These are phyloP conservation scores for Licmophora abbreviata DNA, from an alignment of 108 stramenopile species.

Conservation along the genomic window DNA sequence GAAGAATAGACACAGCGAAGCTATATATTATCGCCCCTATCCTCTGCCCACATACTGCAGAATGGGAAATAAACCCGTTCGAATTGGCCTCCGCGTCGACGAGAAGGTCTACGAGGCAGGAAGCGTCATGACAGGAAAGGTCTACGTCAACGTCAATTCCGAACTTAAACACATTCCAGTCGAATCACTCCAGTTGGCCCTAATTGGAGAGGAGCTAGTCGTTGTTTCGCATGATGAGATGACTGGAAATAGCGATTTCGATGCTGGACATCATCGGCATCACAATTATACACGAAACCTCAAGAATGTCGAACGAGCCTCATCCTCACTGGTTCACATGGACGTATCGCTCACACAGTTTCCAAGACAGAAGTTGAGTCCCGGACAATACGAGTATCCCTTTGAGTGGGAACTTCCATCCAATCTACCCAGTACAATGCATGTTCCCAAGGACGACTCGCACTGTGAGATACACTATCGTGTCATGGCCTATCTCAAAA, in stretches of 20 bases:
- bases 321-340: background rate
- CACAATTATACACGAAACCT: too few species aligned
- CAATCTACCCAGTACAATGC: conserved; percentile 10
- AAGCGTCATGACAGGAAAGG: conserved; percentile 3
- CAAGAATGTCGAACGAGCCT: conserved; percentile 2
- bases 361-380: too few species aligned
- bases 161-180: background rate
- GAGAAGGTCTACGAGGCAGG: conserved; percentile 11
- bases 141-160: conserved; percentile 6
- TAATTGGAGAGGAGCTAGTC: background rate
- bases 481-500: conserved; percentile 13
- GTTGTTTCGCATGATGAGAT: background rate
- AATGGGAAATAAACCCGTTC: conserved; percentile 16
- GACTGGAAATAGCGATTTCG: background rate
- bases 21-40: too few species aligned
- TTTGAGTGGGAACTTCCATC: conserved; percentile 9
- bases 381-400: conserved; percentile 20
- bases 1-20: too few species aligned
- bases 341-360: background rate
- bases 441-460: background rate
- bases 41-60: too few species aligned
- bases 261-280: background rate
- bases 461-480: conserved; percentile 9
- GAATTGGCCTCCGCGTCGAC: conserved; percentile 10
- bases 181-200: background rate